These are phyloP conservation scores for Thinopyrum elongatum DNA, from an alignment of 176 grass and related monocot genomes.

Conservation along the genomic window DNA sequence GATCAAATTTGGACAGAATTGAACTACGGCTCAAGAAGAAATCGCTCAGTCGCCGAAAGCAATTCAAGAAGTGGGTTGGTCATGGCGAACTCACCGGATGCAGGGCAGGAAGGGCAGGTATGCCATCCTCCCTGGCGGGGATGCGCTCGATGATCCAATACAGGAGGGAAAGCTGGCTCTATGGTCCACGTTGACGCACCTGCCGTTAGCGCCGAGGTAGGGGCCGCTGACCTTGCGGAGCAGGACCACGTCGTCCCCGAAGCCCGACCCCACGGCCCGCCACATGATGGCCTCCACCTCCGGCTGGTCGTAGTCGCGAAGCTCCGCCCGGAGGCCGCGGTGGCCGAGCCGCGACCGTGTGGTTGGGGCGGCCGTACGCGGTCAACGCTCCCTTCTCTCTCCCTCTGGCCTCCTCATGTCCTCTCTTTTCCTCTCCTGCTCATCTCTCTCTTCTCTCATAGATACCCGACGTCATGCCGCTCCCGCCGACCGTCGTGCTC, in stretches of 20 bases:
- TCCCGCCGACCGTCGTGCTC: too few species aligned
- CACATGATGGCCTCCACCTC: background rate
- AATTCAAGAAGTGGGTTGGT: background rate
- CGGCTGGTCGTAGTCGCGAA: background rate
- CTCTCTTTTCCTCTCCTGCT: too few species aligned
- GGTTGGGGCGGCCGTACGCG: background rate
- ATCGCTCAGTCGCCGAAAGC: too few species aligned
- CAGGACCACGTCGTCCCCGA: background rate
- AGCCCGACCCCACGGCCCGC: background rate
- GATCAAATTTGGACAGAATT: too few species aligned
- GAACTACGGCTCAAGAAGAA: background rate
- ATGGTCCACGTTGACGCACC: background rate
- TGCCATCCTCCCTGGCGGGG: background rate
- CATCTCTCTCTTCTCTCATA: too few species aligned
- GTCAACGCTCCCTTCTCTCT: background rate
- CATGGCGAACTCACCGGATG: background rate
- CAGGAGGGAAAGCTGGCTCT: background rate
- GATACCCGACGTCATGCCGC: too few species aligned
- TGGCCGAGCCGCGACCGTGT: background rate
- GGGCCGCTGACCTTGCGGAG: background rate
- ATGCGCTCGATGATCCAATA: background rate
- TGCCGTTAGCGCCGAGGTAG: slow-evolving; percentile 12
- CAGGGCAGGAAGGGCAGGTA: background rate
- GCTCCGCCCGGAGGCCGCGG: background rate
- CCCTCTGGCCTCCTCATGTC: too few species aligned